A percentile compares a stretch with the other conserved stretches of the same genome.
Evolutionary conservation across 306 rosid species (phyloP).

Genomic region (Gleditsia sinensis): DNA sequence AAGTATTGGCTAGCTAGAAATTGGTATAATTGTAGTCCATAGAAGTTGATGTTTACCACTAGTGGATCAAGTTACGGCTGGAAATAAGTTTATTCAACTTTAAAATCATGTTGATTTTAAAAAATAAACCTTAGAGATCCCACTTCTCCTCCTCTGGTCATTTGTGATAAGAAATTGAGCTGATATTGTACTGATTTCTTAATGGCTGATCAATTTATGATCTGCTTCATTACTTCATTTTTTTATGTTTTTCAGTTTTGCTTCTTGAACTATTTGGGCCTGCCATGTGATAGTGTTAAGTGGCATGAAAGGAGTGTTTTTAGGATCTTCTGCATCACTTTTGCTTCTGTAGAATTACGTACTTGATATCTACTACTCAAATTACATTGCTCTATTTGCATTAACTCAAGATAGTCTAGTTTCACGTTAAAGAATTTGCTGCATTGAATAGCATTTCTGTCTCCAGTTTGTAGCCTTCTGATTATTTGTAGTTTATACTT

Average conservation of each 20-base stretch:
- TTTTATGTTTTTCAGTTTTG: neutral
- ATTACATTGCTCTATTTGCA: neutral
- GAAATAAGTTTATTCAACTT: constrained; percentile 7
- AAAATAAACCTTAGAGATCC: neutral
- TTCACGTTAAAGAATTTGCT: constrained; percentile 2
- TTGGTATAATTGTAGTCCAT: neutral
- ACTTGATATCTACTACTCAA: neutral
- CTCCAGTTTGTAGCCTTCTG: neutral
- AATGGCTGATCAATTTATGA: neutral
- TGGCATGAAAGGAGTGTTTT: constrained; percentile 9
- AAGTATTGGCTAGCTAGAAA: neutral
- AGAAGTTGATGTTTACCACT: neutral
- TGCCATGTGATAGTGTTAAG: neutral
- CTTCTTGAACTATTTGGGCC: neutral
- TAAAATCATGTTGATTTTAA: neutral
- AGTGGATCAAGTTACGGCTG: neutral
- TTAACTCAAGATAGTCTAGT: neutral
- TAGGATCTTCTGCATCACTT: constrained; percentile 14
- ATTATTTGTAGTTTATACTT: neutral
- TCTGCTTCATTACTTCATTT: neutral
- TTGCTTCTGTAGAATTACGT: neutral
- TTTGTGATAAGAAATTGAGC: neutral
- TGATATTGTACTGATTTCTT: neutral
- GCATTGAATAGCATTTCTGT: neutral
- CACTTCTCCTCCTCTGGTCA: neutral